Evolutionary conservation across 108 stramenopile genomes (phyloP), one percentile per base, ranked within the genome.

Genomic region (Cylindrotheca fusiformis): DNA sequence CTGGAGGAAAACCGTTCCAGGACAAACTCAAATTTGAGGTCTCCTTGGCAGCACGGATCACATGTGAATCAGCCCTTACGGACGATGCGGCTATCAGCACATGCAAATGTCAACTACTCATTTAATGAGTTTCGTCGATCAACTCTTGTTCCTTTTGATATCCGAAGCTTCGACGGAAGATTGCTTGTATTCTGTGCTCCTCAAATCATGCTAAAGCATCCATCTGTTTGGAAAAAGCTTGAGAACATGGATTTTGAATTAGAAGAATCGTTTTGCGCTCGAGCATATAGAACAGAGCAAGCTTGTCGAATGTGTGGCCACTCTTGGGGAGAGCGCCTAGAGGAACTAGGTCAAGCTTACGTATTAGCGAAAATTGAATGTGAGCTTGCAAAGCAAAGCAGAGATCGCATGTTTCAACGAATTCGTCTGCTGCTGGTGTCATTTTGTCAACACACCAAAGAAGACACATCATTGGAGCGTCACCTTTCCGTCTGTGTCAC

Each of bases 61-160:
- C 44, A 31, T 50, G 69, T n/a, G 52, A 63, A 60, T 53, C 81
- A 64, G 63, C 52, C 74, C 23, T 57, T 80, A 8, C 63, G 81
- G n/a, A 84, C 78, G 27, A 74, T 84, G 32, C 60, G 32, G n/a
- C 52, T 87, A 5, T 80, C 78, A 21, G 83, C 78, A 10, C 86
- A 87, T 61, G 79, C 84, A 44, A 58, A 87, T 58, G 68, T 70
- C 0, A 58, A 72, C 49, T 84, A 78, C 49, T 22, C 65, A 18
- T 66, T 82, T 25, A 61, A 65, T 32, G 77, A 82, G 28, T 84
- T 87, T 47, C 74, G 68, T 33, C 25, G 52, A 25, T 53, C 50
- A 0, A 80, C 80, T 0, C 47, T 83, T 29, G 63, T 71, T 28
- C 36, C 36, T 41, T 84, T 79, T 1, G 18, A 51, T 8, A 24